A percentile compares a stretch with the other conserved stretches of the same genome.
These are phyloP conservation scores for Ganoderma resinaceum DNA, from an alignment of 1,284 basidiomycete genomes.

Conservation along the genomic window DNA sequence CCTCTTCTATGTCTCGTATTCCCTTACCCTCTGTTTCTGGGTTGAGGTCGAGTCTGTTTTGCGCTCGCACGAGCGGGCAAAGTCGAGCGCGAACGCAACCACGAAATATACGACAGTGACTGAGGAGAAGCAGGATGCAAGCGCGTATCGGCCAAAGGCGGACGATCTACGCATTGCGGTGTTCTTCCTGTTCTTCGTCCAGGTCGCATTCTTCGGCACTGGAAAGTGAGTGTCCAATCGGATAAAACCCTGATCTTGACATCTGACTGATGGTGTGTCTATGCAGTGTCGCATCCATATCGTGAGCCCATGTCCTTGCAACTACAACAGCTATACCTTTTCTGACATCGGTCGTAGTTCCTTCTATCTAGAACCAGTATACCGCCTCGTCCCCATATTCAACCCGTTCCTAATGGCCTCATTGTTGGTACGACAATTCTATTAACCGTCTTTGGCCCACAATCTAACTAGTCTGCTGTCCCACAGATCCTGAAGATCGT, in stretches of 20 bases:
- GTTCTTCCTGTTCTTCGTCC: constrained; percentile 89
- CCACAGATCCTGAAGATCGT: constrained; percentile 83
- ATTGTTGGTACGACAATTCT: constrained; percentile 58
- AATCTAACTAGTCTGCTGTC: not conserved
- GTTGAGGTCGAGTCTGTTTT: constrained; percentile 66
- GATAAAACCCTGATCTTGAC: not conserved
- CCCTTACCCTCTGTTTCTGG: constrained; percentile 73
- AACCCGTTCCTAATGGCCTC: constrained; percentile 87
- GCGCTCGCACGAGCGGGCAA: constrained; percentile 30
- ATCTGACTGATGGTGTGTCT: constrained; percentile 7
- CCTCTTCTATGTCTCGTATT: constrained; percentile 80
- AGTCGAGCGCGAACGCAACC: not conserved
- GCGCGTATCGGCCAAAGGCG: constrained; percentile 54
- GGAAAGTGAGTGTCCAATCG: constrained; percentile 70
- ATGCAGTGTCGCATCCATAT: constrained; percentile 84
- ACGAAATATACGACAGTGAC: not conserved
- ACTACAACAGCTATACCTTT: not conserved
- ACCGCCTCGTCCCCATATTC: constrained; percentile 88
- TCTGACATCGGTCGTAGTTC: constrained; percentile 52
- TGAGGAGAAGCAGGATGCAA: constrained; percentile 16
- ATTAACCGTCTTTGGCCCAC: not conserved
- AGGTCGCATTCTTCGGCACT: constrained; percentile 89
- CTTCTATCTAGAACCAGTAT: constrained; percentile 91
- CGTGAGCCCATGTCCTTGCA: constrained; percentile 52
- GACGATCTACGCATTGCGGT: constrained; percentile 80